These are phyloP conservation scores for Aegilops tauschii DNA, from an alignment of 176 grass and related monocot species.

Conservation along the genomic window DNA sequence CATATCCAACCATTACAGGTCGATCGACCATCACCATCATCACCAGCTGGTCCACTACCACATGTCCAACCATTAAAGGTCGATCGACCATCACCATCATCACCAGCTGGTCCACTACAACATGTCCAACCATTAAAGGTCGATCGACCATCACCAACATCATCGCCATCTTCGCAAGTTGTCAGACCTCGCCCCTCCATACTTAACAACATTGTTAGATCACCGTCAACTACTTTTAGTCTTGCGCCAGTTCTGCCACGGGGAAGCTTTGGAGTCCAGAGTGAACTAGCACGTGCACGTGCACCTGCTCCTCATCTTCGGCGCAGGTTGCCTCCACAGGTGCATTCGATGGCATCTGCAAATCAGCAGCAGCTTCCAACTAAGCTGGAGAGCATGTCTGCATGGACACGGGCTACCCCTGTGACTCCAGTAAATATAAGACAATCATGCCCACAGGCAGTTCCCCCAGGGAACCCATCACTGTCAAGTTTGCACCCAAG, in stretches of 20 bases:
- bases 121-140: constrained; percentile 10
- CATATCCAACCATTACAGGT: constrained; percentile 13
- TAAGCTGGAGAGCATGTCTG: constrained; percentile 15
- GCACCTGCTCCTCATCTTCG: constrained; percentile 76
- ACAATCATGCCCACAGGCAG: neutral
- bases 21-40: constrained; percentile 24
- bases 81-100: constrained; percentile 13
- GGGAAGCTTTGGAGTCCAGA: constrained; percentile 29
- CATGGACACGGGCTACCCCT: constrained; percentile 1
- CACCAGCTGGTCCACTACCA: constrained; percentile 12
- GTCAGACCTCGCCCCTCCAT: constrained; percentile 4
- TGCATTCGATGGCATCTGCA: constrained; percentile 18
- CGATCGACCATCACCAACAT: constrained; percentile 22
- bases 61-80: neutral
- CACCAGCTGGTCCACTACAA: constrained; percentile 11
- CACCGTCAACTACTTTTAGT: constrained; percentile 31
- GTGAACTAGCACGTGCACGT: constrained; percentile 38
- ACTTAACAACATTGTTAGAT: constrained; percentile 21
- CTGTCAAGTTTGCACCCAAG: neutral
- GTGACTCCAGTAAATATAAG: neutral
- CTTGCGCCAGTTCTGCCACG: constrained; percentile 8
- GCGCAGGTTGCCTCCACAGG: constrained; percentile 26
- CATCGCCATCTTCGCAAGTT: constrained; percentile 14
- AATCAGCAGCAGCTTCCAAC: constrained; percentile 40
- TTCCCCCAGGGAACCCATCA: neutral